Evolutionary conservation across 2,329 filamentous ascomycete species (phyloP), one percentile per base, ranked within the genome.

Genomic region (Botrytis fabae): DNA sequence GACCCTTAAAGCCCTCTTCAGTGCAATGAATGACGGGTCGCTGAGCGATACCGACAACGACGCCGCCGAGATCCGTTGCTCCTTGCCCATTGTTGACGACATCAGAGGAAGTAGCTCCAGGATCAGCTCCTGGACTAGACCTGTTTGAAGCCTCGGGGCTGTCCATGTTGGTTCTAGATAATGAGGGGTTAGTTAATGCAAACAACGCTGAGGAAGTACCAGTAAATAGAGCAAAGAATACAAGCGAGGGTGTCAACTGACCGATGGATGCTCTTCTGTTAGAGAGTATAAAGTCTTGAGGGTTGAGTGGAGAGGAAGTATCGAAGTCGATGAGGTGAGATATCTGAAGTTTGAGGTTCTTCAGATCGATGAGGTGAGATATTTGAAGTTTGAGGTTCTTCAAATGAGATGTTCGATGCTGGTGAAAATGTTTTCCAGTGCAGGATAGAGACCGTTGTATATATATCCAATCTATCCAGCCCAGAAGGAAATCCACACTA

Each of bases 211-310:
- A 28, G 16, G 14, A n/a, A 28, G 14, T 14, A 28, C n/a, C 12
- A 16, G 12, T 12, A 16, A 16, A 16, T 51, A 51, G 22, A 6
- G 12, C 25, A 4, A 7, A 51, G 4, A 12, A 2, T 28, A 54
- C 16, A 5, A 14, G 6, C 18, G 14, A 18, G n/a, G 6, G 0
- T n/a, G 8, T 6, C 0, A 8, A 54, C n/a, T 54, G 8, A 12
- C 14, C 6, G 1, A 28, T 28, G 16, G 51, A 18, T 28, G 16
- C 0, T 28, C 14, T 54, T 1, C n/a, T 48, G 20, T 8, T 25
- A 12, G 22, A 48, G 6, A 48, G 25, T 10, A 12, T 25, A 20
- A 25, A 48, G 20, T 48, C 46, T 48, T 54, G 14, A 54, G 16
- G 51, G 8, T 18, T 28, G 51, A 28, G 14, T 7, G 51, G 51